Evolutionary conservation across 2,329 filamentous ascomycete species (phyloP), one percentile per base, ranked within the genome.

Genomic region (Fusarium camptoceras): DNA sequence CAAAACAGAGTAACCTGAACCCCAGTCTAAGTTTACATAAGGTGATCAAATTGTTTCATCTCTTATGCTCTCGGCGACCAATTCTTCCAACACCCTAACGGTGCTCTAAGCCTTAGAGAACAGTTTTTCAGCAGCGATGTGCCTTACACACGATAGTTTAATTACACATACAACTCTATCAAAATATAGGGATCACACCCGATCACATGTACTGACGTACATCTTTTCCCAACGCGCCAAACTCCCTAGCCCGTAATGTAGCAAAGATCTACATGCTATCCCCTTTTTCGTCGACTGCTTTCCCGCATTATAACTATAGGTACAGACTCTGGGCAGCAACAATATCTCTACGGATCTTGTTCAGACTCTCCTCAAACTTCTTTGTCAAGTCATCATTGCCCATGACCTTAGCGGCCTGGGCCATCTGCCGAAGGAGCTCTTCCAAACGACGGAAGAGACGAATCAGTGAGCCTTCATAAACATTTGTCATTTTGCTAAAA

Each of bases 351-450:
- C 93, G 89, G 57, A 98, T 92, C 87, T 97, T 96, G 62, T 87
- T 86, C 73, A 99, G 83, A 66, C 93, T 92, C 73, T 90, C 88
- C 76, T 97, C 94, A 78, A 99, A 99, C 83, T 97, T 98, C 78
- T 91, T 88, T 77, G 94, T 92, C 59, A 99, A 84, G 76, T 98
- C 96, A 65, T 97, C 94, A 78, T 92, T 98, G 76, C 96, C 96
- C 96, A 99, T 99, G 68, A 98, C 95, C 83, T 98, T 98, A 71
- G 93, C 89, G 25, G 95, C 96, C 82, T 98, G 93, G 18, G 92
- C 95, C 88, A 98, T 97, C 81, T 99, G 96, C 72, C 96, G 89
- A 37, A 99, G 85, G 61, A 98, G 86, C 82, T 99, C 96, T 81
- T 99, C 96, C 31, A 99, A 86, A 22, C 96, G 92, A 57, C 96